Evolutionary conservation across 169 alveolate species (phyloP), one percentile per base, ranked within the genome.

Genomic region (Plasmodium billcollinsi): DNA sequence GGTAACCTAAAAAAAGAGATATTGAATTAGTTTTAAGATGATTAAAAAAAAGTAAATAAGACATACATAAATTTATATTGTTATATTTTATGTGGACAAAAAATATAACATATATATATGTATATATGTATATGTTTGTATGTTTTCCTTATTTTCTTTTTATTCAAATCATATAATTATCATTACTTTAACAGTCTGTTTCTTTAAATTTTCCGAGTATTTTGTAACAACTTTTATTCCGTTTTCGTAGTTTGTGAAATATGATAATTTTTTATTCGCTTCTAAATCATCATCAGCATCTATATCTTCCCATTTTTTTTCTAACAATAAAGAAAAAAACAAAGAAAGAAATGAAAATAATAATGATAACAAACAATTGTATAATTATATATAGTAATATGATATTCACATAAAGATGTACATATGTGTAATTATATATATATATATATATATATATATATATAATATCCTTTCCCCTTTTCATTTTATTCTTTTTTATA

Each of bases 151-250:
- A 29, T 29, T 29, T 29, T 29, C 43, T 29, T 29, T 29, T 29
- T 9, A 9, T 54, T 54, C 7, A 12, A 54, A 0, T 9, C n/a
- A 54, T 54, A 12, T 21, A 24, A 39, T 11, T 83, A 26, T 49
- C 6, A 70, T 49, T 49, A 95, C 97, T 93, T 95, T 95, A n/a
- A 95, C 94, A 0, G 97, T 93, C 43, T 94, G 97, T n/a, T 96
- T 95, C 21, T 90, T 90, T 61, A 88, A 73, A 15, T 93, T 95
- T 59, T 88, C 93, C 6, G 95, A 62, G 71, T 95, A 95, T 26
- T 92, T 93, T 0, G 95, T 94, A 58, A 95, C 94, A 11, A 95
- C 93, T 66, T 94, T 94, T 86, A 95, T 86, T 43, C 97, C 97
- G 26, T 90, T 78, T 47, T 90, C 92, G 21, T 94, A 94, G 47